A percentile compares a stretch with the other conserved stretches of the same genome.
Evolutionary conservation across 352 stramenopile species (phyloP).

Genomic region (Phytophthora lateralis): DNA sequence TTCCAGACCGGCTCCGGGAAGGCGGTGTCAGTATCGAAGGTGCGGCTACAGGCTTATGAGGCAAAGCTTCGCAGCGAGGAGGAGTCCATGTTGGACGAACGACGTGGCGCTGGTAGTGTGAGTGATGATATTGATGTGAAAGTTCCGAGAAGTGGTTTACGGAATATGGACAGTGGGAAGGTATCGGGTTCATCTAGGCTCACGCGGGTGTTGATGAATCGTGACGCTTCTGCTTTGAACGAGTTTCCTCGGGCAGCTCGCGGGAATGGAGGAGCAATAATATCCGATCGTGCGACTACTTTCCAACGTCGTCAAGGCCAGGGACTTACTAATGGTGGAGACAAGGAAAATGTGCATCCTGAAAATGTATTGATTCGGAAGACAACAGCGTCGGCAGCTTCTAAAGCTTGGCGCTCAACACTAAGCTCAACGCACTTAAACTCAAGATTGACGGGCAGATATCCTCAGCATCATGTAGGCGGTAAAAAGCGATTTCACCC

Average conservation of each 20-base stretch:
- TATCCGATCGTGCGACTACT: conserved; percentile 1
- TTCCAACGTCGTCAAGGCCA: neutral
- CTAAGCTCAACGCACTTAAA: conserved; percentile 11
- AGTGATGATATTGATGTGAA: neutral
- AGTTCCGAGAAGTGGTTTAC: neutral
- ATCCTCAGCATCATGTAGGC: conserved; percentile 9
- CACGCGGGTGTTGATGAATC: neutral
- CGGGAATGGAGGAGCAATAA: neutral
- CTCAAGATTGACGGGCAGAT: conserved; percentile 1
- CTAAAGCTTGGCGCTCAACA: conserved; percentile 19
- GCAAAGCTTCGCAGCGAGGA: conserved; percentile 9
- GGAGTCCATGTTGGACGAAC: neutral
- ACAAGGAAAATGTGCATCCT: conserved; percentile 40
- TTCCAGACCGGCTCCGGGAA: conserved; percentile 29
- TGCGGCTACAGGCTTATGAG: conserved; percentile 22
- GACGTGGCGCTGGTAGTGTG: neutral
- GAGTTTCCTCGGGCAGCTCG: neutral
- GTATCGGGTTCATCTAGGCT: neutral
- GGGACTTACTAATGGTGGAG: conserved; percentile 14
- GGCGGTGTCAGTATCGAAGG: conserved; percentile 22
- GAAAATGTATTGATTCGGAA: conserved; percentile 19
- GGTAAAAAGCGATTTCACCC: conserved; percentile 45
- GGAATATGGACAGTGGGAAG: neutral
- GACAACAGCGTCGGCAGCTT: conserved; percentile 22
- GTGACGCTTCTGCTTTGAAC: neutral